phyloP scores from a whole-genome alignment of 208 protist species.

The Giardia muris region DNA sequence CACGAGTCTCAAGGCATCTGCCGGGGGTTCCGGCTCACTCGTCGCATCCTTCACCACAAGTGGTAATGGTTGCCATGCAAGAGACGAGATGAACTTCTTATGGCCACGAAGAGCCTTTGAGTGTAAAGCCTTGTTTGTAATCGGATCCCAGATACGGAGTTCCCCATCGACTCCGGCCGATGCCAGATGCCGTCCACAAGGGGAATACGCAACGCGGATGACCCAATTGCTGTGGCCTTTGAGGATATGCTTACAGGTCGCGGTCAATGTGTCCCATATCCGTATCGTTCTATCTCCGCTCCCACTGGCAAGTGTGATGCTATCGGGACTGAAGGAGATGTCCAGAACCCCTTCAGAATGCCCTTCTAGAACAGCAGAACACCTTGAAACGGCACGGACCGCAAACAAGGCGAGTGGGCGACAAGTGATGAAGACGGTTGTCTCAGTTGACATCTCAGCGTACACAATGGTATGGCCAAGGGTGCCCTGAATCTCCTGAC shows the following conservation, averaged over 20 bases:
- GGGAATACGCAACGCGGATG: slow-evolving; percentile 76
- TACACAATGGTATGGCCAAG: background rate
- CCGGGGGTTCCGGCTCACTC: slow-evolving; percentile 76
- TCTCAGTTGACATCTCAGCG: background rate
- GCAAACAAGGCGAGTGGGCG: slow-evolving; percentile 81
- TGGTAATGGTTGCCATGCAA: slow-evolving; percentile 37
- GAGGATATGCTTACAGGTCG: slow-evolving; percentile 68
- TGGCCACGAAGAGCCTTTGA: background rate
- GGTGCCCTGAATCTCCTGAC: background rate
- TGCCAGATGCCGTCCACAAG: slow-evolving; percentile 66
- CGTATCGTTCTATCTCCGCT: slow-evolving; percentile 79
- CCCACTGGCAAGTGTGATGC: slow-evolving; percentile 66
- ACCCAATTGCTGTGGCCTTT: slow-evolving; percentile 67
- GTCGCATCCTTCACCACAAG: slow-evolving; percentile 67
- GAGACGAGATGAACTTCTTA: slow-evolving; percentile 51
- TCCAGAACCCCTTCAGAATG: slow-evolving; percentile 78
- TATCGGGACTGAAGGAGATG: slow-evolving; percentile 74
- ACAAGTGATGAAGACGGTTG: background rate
- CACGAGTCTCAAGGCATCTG: slow-evolving; percentile 59
- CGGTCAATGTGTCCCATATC: slow-evolving; percentile 84
- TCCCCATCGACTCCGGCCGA: slow-evolving; percentile 73
- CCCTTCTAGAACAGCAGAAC: slow-evolving; percentile 65
- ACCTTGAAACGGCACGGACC: slow-evolving; percentile 75
- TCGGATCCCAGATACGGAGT: slow-evolving; percentile 68
- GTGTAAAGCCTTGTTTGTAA: background rate